phyloP scores from a whole-genome alignment of 345 rosid genomes.

The Trapa bicornis region DNA sequence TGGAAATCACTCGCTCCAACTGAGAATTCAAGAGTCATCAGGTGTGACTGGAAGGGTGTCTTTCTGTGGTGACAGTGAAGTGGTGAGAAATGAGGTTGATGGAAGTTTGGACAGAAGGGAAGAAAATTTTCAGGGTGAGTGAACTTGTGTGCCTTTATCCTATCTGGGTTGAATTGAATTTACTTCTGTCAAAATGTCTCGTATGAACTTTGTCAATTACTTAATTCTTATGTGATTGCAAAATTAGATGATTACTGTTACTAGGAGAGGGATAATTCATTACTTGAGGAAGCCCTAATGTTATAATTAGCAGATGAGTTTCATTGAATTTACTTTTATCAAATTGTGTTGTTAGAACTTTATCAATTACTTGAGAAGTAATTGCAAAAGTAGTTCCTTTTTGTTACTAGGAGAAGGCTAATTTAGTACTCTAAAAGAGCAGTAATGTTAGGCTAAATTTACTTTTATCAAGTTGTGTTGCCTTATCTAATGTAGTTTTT shows the following conservation, averaged over 20 bases:
- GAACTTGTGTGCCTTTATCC: not conserved
- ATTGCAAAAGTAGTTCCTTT: too few relatives aligned
- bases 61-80: constrained; percentile 15
- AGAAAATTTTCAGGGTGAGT: constrained; percentile 28
- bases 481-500: not conserved
- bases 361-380: too few relatives aligned
- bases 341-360: too few relatives aligned
- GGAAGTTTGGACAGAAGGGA: constrained; percentile 21
- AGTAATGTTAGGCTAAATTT: too few relatives aligned
- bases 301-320: not conserved
- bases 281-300: not conserved
- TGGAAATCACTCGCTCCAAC: constrained; percentile 19
- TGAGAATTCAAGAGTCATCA: constrained; percentile 10
- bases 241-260: not conserved
- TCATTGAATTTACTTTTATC: not conserved
- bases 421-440: too few relatives aligned
- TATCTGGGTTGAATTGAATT: not conserved
- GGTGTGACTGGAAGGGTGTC: constrained; percentile 15
- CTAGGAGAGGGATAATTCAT: not conserved
- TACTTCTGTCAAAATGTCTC: not conserved
- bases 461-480: too few relatives aligned
- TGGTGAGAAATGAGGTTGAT: constrained; percentile 15
- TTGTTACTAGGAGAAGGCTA: too few relatives aligned
- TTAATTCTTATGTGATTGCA: not conserved
- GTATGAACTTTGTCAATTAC: not conserved